Base-by-base conservation (phyloP, 805 yeast genomes). In the Schwanniomyces pseudopolymorphus region DNA sequence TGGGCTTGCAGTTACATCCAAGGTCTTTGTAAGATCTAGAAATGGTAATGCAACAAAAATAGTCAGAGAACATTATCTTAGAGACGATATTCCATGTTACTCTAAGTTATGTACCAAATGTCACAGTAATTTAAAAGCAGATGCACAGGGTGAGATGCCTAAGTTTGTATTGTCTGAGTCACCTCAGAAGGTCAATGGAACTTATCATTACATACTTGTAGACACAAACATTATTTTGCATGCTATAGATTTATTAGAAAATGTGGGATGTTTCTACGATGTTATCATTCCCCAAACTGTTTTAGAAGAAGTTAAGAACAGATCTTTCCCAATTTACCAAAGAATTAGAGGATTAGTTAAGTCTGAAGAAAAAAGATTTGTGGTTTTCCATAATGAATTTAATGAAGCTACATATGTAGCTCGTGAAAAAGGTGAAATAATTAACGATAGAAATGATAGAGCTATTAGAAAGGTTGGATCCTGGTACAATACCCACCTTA, bases 241-340 rank as follows among this genome's bases (percentile, higher is more conserved):
- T 60, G 92, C 96, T 5, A 92, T 94, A 51, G 99, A 94, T 65
- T 70, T 94, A 48, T 69, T 94, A 46, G 99, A 94, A 64, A 84
- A 82, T 57, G 75, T 75, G 17, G 76, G 79, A 25, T 85, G 87
- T 44, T 88, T 94, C 59, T 85, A 78, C 58, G 98, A 94, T 66
- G 96, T 91, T 14, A 85, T 94, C 46, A 72, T 94, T n/a, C 96
- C 98, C 1, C 99, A 94, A 63, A 87, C 96, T 5, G 97, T 89
- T 2, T 72, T 94, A 28, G 97, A 95, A 55, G 98, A 94, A 65
- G 96, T 92, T 8, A 81, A 89, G 53, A 89, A 89, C 61, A 77
- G 85, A 59, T 88, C 96, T 42, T 81, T 84, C 59, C 96, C 99
- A 3, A 84, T 92, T 16, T 94, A 91, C 63, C 83, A 87, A 57